These are phyloP conservation scores for Eustoma russellianum DNA, from an alignment of 257 asterid species.

Conservation along the genomic window DNA sequence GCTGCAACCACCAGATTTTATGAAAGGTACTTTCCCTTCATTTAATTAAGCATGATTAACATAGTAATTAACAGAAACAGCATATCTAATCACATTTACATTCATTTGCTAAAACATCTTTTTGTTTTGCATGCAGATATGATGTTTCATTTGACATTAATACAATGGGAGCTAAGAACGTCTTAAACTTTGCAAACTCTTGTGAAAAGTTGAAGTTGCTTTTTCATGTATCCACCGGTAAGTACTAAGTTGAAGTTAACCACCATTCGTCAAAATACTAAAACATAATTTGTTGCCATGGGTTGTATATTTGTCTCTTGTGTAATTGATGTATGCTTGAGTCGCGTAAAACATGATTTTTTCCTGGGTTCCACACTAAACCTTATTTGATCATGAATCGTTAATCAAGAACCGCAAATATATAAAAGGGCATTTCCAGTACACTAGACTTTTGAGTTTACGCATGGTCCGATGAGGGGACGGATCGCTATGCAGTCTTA, in stretches of 20 bases:
- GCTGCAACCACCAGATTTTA: constrained; percentile 93
- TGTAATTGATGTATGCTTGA: too few species aligned
- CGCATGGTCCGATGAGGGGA: too few species aligned
- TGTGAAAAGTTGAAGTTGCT: constrained; percentile 39
- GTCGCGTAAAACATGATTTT: too few species aligned
- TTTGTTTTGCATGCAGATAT: constrained; percentile 30
- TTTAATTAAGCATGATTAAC: background rate
- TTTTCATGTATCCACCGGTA: constrained; percentile 83
- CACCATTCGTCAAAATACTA: too few species aligned
- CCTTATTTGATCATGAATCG: too few species aligned
- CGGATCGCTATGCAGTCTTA: too few species aligned
- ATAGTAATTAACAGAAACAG: background rate
- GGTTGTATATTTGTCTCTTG: too few species aligned
- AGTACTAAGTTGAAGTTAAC: constrained; percentile 5
- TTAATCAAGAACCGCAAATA: too few species aligned
- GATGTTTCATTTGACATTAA: constrained; percentile 61
- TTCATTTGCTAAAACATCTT: background rate
- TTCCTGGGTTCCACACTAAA: too few species aligned
- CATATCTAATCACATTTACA: background rate
- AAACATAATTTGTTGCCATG: too few species aligned
- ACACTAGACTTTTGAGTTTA: too few species aligned
- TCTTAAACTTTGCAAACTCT: constrained; percentile 44
- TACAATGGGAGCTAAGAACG: constrained; percentile 56
- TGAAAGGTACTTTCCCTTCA: constrained; percentile 45
- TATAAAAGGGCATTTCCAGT: too few species aligned